phyloP scores from a whole-genome alignment of 345 rosid genomes.

The Atalantia buxifolia region DNA sequence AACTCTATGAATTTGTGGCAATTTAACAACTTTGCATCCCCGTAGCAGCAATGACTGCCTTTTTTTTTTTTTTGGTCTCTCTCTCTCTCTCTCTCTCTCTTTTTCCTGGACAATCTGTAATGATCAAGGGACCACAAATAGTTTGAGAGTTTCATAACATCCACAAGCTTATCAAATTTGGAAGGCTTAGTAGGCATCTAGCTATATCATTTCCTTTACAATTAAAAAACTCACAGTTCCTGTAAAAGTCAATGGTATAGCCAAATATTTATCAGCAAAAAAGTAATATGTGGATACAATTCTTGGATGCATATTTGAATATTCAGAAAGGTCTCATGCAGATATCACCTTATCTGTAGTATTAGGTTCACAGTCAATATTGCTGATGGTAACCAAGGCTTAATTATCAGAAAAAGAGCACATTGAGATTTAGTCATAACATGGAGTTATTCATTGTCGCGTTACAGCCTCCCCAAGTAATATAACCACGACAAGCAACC shows the following conservation, averaged over 20 bases:
- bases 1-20: background rate
- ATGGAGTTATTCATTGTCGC: background rate
- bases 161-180: background rate
- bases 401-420: background rate
- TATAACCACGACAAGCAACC: background rate
- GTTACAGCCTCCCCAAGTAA: background rate
- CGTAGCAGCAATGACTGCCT: background rate
- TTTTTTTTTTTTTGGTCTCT: background rate
- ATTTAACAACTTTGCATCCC: background rate
- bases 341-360: background rate
- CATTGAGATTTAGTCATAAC: background rate
- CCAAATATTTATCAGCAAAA: background rate
- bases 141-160: background rate
- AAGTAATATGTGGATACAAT: background rate
- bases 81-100: too few species aligned
- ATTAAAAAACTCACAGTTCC: background rate
- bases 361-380: background rate
- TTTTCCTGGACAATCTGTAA: background rate
- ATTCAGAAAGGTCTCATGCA: background rate
- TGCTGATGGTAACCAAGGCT: background rate
- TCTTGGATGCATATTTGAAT: background rate
- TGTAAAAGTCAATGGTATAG: conserved; percentile 1
- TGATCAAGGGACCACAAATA: conserved; percentile 3
- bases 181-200: background rate
- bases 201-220: background rate